These are phyloP conservation scores for Acephala macrosclerotiorum DNA, from an alignment of 2,329 filamentous ascomycete species.

Conservation along the genomic window DNA sequence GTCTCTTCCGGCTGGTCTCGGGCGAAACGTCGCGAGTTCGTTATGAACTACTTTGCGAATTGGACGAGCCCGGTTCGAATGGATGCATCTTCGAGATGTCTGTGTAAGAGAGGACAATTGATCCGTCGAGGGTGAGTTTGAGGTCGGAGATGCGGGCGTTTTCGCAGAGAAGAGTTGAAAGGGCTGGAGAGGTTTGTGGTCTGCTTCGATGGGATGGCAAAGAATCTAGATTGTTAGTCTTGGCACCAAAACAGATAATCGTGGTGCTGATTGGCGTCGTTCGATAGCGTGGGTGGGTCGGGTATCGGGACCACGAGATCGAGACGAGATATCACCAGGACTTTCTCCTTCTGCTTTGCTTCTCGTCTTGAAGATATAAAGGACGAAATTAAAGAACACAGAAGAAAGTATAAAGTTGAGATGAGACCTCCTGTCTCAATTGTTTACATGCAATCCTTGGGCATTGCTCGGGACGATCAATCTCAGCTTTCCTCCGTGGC, in stretches of 20 bases:
- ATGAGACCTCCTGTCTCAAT: not conserved
- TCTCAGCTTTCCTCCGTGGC: not conserved
- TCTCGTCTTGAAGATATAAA: not conserved
- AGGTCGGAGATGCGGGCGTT: not conserved
- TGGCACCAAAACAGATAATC: not conserved
- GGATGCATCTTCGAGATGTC: constrained; percentile 18
- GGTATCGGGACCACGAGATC: not conserved
- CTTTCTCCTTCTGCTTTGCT: not conserved
- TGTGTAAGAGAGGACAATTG: not conserved
- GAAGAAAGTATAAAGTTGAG: not conserved
- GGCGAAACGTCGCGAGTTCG: constrained; percentile 4
- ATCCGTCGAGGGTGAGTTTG: not conserved
- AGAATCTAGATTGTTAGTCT: constrained; percentile 7
- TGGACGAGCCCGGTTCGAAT: constrained; percentile 21
- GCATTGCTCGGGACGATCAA: not conserved
- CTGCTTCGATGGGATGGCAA: not conserved
- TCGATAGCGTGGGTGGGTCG: not conserved
- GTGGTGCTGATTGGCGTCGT: not conserved
- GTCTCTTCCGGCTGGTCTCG: not conserved
- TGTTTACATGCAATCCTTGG: not conserved
- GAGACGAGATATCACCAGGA: not conserved
- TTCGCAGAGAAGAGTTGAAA: not conserved
- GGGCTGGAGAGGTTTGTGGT: not conserved
- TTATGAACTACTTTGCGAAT: constrained; percentile 18
- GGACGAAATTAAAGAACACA: not conserved